These are phyloP conservation scores for sunflower (Helianthus annuus) DNA, from an alignment of 129 eudicot species.

Conservation along the genomic window DNA sequence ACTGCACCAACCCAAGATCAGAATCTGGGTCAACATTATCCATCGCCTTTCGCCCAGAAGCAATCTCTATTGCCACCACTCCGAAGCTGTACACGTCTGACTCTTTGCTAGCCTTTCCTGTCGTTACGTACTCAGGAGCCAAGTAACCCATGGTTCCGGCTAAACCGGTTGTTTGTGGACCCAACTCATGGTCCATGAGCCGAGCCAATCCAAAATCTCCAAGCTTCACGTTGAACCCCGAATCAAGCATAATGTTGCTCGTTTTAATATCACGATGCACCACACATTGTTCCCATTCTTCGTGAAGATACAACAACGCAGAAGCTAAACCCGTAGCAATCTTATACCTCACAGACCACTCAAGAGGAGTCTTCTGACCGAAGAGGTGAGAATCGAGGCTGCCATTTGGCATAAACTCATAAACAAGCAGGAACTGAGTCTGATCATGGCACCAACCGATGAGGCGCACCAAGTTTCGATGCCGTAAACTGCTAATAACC, in stretches of 20 bases:
- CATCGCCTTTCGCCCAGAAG: conserved; percentile 38
- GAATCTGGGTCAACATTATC: conserved; percentile 23
- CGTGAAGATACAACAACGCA: conserved; percentile 59
- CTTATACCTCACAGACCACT: conserved; percentile 53
- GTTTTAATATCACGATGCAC: conserved; percentile 72
- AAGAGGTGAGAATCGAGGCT: conserved; percentile 60
- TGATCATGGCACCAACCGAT: conserved; percentile 76
- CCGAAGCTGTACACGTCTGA: conserved; percentile 68
- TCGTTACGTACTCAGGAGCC: conserved; percentile 56
- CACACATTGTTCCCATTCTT: conserved; percentile 71
- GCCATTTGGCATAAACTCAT: conserved; percentile 68
- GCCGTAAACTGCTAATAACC: conserved; percentile 54
- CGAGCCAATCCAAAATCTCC: conserved; percentile 79
- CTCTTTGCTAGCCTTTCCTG: conserved; percentile 57
- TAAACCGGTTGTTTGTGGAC: conserved; percentile 55
- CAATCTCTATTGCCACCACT: conserved; percentile 51
- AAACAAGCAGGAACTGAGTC: conserved; percentile 54
- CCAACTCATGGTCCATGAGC: conserved; percentile 56
- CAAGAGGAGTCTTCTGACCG: conserved; percentile 38
- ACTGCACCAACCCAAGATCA: conserved; percentile 41
- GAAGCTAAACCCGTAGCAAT: conserved; percentile 60
- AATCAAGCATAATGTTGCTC: conserved; percentile 71
- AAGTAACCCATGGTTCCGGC: conserved; percentile 66
- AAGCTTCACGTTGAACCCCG: conserved; percentile 56
- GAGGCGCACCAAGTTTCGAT: conserved; percentile 58